phyloP scores from a whole-genome alignment of 1,284 basidiomycete genomes.

The Apiotrichum laibachii region DNA sequence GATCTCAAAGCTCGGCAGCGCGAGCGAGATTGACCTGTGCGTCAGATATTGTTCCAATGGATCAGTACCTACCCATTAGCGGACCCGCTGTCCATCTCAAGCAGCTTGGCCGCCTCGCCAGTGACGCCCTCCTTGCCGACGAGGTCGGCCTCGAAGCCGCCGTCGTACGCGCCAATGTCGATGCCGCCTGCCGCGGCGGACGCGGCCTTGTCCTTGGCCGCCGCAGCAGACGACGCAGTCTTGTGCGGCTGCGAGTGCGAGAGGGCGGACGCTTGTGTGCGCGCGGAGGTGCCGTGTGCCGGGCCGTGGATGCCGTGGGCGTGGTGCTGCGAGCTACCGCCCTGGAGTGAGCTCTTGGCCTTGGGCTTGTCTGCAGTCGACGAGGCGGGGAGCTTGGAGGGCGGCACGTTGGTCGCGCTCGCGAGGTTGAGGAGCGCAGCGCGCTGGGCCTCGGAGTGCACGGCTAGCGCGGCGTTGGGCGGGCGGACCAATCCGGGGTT shows the following conservation, averaged over 20 bases:
- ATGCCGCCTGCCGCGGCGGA: slow-evolving; percentile 6
- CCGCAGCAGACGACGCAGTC: background rate
- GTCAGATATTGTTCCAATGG: slow-evolving; percentile 5
- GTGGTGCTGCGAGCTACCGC: background rate
- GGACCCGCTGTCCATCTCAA: slow-evolving; percentile 73
- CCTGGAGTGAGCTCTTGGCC: background rate
- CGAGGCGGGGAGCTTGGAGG: slow-evolving; percentile 8
- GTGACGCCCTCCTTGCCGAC: slow-evolving; percentile 55
- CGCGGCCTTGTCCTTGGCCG: background rate
- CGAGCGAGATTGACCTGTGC: slow-evolving; percentile 52
- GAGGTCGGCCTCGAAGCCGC: slow-evolving; percentile 77
- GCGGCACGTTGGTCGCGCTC: slow-evolving; percentile 31
- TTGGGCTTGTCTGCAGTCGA: background rate
- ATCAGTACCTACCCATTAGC: slow-evolving; percentile 57
- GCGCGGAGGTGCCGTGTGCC: slow-evolving; percentile 32
- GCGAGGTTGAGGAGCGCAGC: slow-evolving; percentile 44
- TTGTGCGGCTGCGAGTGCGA: background rate
- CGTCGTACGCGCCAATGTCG: slow-evolving; percentile 81
- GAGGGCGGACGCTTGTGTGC: slow-evolving; percentile 22
- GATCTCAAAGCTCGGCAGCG: slow-evolving; percentile 85
- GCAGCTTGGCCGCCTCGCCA: slow-evolving; percentile 68
- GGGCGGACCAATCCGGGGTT: slow-evolving; percentile 45
- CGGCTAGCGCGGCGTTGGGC: slow-evolving; percentile 40
- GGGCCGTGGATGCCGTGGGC: slow-evolving; percentile 17
- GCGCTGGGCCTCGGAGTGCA: slow-evolving; percentile 28